Conservation (phyloP, 371 early-diverging fungal species). For the Mucor lusitanicus region DNA sequence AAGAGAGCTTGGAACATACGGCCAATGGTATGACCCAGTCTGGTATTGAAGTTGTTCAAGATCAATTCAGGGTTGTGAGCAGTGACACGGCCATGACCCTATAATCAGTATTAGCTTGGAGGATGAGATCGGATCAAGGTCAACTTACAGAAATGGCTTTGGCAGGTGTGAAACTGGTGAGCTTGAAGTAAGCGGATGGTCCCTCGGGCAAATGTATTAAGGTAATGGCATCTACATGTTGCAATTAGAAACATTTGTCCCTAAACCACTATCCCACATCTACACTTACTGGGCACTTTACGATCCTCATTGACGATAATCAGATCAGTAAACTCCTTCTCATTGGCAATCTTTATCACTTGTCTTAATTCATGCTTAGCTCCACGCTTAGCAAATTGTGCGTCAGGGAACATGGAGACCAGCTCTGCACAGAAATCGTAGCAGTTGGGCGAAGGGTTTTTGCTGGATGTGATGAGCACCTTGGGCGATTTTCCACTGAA, state of each 20-base stretch:
- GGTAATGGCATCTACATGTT: conserved; percentile 76
- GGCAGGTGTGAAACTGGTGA: conserved; percentile 77
- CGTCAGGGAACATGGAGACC: conserved; percentile 87
- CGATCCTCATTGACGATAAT: conserved; percentile 92
- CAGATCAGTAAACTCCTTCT: conserved; percentile 91
- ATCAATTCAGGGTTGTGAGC: conserved; percentile 96
- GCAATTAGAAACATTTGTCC: not conserved
- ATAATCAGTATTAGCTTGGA: not conserved
- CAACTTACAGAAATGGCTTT: conserved; percentile 73
- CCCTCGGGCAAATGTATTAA: conserved; percentile 96
- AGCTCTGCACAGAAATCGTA: conserved; percentile 92
- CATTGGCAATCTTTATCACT: conserved; percentile 87
- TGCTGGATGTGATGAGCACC: conserved; percentile 92
- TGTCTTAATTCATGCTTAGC: conserved; percentile 86
- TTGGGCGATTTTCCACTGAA: conserved; percentile 90
- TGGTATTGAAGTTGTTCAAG: conserved; percentile 96
- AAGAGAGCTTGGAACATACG: conserved; percentile 95
- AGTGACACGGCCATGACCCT: conserved; percentile 83
- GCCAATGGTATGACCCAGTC: conserved; percentile 96
- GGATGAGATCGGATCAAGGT: not conserved
- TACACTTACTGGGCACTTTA: conserved; percentile 79
- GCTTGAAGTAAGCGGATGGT: conserved; percentile 95
- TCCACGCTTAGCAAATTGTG: conserved; percentile 88
- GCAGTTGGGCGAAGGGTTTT: conserved; percentile 52
- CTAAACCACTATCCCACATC: not conserved